A percentile compares a stretch with the other conserved stretches of the same genome.
Conservation (phyloP, 345 rosid species). For the Salix exigua region DNA sequence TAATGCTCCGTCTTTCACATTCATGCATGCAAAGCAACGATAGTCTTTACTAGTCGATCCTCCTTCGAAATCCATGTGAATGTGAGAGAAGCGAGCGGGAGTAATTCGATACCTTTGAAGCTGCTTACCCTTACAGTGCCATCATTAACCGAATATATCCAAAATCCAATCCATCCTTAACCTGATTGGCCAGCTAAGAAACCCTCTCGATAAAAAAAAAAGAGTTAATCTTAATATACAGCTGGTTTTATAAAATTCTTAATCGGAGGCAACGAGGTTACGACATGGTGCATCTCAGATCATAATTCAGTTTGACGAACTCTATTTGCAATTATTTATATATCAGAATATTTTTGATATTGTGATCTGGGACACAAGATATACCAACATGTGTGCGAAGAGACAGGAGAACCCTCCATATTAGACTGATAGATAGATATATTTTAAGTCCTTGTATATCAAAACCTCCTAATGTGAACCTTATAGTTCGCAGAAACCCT, state of each 20-base stretch:
- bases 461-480: not conserved
- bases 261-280: no score
- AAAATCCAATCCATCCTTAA: no score
- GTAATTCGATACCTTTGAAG: no score
- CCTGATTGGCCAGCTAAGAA: not conserved
- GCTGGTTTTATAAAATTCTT: no score
- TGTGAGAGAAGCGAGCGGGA: not conserved
- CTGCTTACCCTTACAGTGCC: no score
- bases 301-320: not conserved
- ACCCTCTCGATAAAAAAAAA: no score
- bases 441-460: not conserved
- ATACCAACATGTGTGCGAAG: slow-evolving; percentile 18
- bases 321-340: not conserved
- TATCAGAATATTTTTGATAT: no score
- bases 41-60: not conserved
- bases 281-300: not conserved
- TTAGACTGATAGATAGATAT: not conserved
- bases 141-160: no score
- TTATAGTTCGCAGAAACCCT: not conserved
- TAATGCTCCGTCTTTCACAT: no score
- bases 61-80: not conserved
- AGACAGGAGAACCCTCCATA: not conserved
- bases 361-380: slow-evolving; percentile 18
- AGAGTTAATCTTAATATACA: no score
- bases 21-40: not conserved